Evolutionary conservation across 768 basidiomycete genomes (phyloP), one percentile per base, ranked within the genome.

Genomic region (Leccinum boreale): DNA sequence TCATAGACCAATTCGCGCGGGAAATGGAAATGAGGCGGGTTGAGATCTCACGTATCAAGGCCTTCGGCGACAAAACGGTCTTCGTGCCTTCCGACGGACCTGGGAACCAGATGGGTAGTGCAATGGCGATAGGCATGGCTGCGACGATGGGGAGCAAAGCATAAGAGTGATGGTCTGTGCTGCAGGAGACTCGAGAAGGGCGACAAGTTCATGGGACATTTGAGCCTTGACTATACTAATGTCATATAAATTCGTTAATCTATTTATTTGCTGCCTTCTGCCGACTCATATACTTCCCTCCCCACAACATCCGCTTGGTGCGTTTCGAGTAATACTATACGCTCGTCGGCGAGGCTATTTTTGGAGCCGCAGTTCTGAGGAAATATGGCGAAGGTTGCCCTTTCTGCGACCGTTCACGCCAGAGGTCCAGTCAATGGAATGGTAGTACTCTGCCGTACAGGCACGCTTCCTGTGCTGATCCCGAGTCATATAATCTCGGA

Each of bases 1-100:
- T 91, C 17, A 60, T 73, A 19, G 86, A 91, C 63, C 73, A 62
- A 52, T 92, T 87, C 65, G 89, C 90, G 1, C 79, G 85, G 45
- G 89, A 92, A 73, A 92, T 92, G 89, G 81, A 83, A 68, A 64
- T 89, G 53, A 76, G 85, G 36, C 77, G 89, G 44, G 74, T 85
- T 56, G 90, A 92, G 57, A 79, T 92, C 21, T 61, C 74, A 21
- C 79, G 83, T 53, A 76, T 91, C 26, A 67, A 72, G 47, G 88
- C 90, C 4, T 92, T 81, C 64, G 91, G 90, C 5, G 67, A 79
- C 53, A 87, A 77, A 75, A 82, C 88, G 0, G 69, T 90, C 17
- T 90, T 90, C 68, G 86, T 83, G 3, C 86, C 89, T n/a, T 74
- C 79, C 0, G 87, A 89, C 9, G 80, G 79, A 12, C 67, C 79